Conservation (phyloP, 2,329 filamentous ascomycete species). For the Diaporthe citriasiana region DNA sequence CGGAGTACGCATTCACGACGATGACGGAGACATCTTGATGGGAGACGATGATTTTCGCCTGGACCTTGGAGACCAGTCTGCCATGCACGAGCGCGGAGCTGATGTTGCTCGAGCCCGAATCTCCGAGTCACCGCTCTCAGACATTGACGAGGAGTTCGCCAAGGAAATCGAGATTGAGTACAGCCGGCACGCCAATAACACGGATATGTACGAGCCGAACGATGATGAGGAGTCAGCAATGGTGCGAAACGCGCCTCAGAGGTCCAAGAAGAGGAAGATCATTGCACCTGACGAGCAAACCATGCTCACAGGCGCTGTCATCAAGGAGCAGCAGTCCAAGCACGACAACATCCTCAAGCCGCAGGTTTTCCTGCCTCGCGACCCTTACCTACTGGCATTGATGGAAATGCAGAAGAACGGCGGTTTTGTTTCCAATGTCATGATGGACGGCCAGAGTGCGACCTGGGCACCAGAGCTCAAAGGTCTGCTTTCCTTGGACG, state of each 20-base stretch:
- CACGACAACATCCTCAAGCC: conserved; percentile 88
- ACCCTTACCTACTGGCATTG: conserved; percentile 87
- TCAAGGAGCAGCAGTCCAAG: conserved; percentile 89
- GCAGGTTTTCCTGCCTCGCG: conserved; percentile 85
- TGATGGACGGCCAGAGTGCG: conserved; percentile 82
- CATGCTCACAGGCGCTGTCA: conserved; percentile 80
- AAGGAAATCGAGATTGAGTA: conserved; percentile 72
- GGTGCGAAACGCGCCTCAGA: conserved; percentile 78
- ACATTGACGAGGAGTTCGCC: conserved; percentile 75
- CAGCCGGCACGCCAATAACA: conserved; percentile 63
- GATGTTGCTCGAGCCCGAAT: conserved; percentile 71
- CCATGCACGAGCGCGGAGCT: conserved; percentile 63
- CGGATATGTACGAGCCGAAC: conserved; percentile 73
- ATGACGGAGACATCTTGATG: conserved; percentile 75
- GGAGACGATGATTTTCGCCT: conserved; percentile 75
- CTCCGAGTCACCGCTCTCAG: conserved; percentile 78
- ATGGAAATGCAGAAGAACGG: conserved; percentile 94
- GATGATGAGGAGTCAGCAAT: conserved; percentile 71
- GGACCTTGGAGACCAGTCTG: conserved; percentile 72
- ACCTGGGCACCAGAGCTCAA: conserved; percentile 94
- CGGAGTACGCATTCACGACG: conserved; percentile 71
- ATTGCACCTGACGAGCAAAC: conserved; percentile 87
- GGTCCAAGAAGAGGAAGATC: conserved; percentile 82
- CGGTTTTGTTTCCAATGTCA: conserved; percentile 88
- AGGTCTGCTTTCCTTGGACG: conserved; percentile 90